These are phyloP conservation scores for Spergularia bocconei DNA, from an alignment of 148 eudicot genomes.

Conservation along the genomic window DNA sequence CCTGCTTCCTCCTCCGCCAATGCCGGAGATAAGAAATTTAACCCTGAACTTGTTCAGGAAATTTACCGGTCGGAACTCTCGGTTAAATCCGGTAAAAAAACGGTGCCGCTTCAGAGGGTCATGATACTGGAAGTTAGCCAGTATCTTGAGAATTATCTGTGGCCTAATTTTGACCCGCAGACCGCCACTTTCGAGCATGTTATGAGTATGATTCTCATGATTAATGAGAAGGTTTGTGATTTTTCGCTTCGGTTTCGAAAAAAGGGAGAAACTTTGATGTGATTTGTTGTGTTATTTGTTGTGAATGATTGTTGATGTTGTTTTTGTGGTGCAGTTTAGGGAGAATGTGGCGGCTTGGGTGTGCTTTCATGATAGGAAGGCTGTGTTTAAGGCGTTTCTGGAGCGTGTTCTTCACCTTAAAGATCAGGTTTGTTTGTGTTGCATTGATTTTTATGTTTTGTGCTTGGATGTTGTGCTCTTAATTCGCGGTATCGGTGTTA, in stretches of 20 bases:
- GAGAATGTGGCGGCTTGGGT: slow-evolving; percentile 98
- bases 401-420: slow-evolving; percentile 81
- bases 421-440: slow-evolving; percentile 49
- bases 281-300: not conserved
- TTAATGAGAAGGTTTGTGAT: slow-evolving; percentile 82
- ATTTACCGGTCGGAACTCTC: slow-evolving; percentile 75
- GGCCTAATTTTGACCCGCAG: slow-evolving; percentile 74
- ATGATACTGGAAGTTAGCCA: slow-evolving; percentile 96
- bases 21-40: not conserved
- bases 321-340: slow-evolving; percentile 55
- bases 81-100: slow-evolving; percentile 56
- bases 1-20: slow-evolving; percentile 8
- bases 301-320: not conserved
- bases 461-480: not conserved
- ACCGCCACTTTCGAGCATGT: slow-evolving; percentile 75
- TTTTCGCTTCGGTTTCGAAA: not conserved
- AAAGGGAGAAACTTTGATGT: too few relatives aligned
- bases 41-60: slow-evolving; percentile 61
- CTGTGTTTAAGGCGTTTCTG: slow-evolving; percentile 69
- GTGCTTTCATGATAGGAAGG: slow-evolving; percentile 78
- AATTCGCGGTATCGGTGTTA: not conserved
- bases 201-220: slow-evolving; percentile 92
- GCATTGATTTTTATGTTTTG: not conserved
- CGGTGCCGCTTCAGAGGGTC: slow-evolving; percentile 85
- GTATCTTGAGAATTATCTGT: slow-evolving; percentile 92